Base-by-base conservation (phyloP, 208 protist genomes). In the Crithidia expoeki region DNA sequence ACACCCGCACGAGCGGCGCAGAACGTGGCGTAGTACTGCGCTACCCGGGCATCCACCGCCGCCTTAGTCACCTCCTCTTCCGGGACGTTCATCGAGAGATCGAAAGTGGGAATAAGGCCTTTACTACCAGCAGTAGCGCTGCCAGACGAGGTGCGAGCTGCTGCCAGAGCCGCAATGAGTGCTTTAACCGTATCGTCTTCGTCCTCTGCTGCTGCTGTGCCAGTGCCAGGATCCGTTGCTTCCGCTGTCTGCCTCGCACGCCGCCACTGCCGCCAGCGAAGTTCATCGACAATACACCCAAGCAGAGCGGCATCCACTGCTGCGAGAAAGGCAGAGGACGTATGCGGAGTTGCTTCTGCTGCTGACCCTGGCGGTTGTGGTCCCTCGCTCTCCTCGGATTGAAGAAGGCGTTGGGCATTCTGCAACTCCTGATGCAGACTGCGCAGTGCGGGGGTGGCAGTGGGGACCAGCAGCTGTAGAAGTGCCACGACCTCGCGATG, bases 241-340 rank as follows among this genome's bases (percentile, higher is more conserved):
- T 59, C 53, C 63, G 21, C 44, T 17, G 16, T 49, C 44, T 49
- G n/a, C n/a, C n/a, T 11, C 16, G 62, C 33, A 12, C 28, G 57
- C 47, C 17, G 71, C 71, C 51, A 59, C 62, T 61, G 53, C 14
- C 62, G 71, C 71, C 71, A 76, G 27, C 57, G 71, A 2, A 76
- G 71, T 52, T 76, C 71, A 47, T 76, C 63, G 5, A 76, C 71
- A 4, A 76, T 16, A 49, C 63, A 76, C 16, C 63, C 63, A 0
- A 76, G 71, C 33, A 76, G 25, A 38, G 64, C 71, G 11, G 56
- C 47, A 46, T 76, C 71, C 0, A 76, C 47, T 1, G 71, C 62
- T n/a, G 62, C 19, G 4, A 76, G 33, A 42, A 76, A 61, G 14
- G 38, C 63, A 10, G 47, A 23, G 9, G 71, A 63, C 10, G 57